Conservation (phyloP, 1,284 basidiomycete species). For the Cryptococcus sp. region DNA sequence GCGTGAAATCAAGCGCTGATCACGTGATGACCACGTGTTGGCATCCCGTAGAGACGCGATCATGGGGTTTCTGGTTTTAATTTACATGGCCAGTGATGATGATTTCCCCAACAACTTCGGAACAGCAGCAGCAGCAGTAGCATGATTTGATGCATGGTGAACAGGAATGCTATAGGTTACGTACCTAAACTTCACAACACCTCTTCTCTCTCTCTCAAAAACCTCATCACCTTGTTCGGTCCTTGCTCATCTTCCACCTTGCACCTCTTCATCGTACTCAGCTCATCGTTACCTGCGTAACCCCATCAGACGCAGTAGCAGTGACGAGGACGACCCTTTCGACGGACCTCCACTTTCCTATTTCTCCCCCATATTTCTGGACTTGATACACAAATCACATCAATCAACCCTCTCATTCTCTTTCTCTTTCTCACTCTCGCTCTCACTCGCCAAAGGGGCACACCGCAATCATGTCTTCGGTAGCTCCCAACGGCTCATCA, state of each 20-base stretch:
- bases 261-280: neutral
- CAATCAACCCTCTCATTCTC: neutral
- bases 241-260: neutral
- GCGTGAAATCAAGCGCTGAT: neutral
- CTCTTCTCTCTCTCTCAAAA: constrained; percentile 1
- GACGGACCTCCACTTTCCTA: neutral
- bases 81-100: neutral
- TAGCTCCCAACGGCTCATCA: constrained; percentile 26
- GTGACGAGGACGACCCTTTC: neutral
- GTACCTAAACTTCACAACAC: neutral
- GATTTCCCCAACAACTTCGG: no score
- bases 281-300: neutral
- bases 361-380: neutral
- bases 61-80: neutral
- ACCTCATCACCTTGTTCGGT: neutral
- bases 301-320: neutral
- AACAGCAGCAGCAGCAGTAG: no score
- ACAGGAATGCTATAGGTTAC: neutral
- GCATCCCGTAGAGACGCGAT: neutral
- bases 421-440: neutral
- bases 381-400: neutral
- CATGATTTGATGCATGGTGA: no score
- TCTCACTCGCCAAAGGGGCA: neutral
- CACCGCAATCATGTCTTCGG: constrained; percentile 26
- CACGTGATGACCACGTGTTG: neutral